These are phyloP conservation scores for Rhinocladiella similis DNA, from an alignment of 2,329 filamentous ascomycete genomes.

Conservation along the genomic window DNA sequence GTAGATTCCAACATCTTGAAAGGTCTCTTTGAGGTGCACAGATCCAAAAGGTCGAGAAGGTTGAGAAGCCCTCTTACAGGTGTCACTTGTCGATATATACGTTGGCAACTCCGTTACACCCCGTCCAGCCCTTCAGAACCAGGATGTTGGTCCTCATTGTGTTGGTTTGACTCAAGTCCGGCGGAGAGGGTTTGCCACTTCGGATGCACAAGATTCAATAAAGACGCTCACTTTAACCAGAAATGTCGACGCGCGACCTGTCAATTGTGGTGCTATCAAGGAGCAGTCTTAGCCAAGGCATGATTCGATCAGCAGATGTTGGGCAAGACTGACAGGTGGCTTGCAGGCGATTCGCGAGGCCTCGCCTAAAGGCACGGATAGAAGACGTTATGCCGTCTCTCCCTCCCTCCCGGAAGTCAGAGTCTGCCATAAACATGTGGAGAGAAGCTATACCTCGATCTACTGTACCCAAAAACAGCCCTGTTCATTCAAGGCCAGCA, in stretches of 20 bases:
- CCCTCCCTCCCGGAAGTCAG: too few relatives aligned
- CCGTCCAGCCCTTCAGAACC: not conserved
- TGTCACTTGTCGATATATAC: constrained; percentile 4
- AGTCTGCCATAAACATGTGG: too few relatives aligned
- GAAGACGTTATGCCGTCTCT: too few relatives aligned
- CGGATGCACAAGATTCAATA: constrained; percentile 1
- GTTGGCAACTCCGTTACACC: not conserved
- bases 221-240: not conserved
- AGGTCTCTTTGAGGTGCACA: not conserved
- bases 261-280: constrained; percentile 1
- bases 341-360: too few relatives aligned
- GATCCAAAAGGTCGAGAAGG: constrained; percentile 1
- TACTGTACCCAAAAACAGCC: too few relatives aligned
- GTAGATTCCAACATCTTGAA: constrained; percentile 20
- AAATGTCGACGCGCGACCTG: not conserved
- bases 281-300: too few relatives aligned
- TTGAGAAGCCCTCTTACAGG: not conserved
- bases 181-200: not conserved
- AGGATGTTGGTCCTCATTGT: not conserved
- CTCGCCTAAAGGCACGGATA: too few relatives aligned
- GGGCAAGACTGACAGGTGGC: too few relatives aligned
- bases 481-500: too few relatives aligned
- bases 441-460: too few relatives aligned
- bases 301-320: too few relatives aligned
- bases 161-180: not conserved